Evolutionary conservation across 495 filamentous ascomycete species (phyloP), one percentile per base, ranked within the genome.

Genomic region (Aspergillus egyptiacus): DNA sequence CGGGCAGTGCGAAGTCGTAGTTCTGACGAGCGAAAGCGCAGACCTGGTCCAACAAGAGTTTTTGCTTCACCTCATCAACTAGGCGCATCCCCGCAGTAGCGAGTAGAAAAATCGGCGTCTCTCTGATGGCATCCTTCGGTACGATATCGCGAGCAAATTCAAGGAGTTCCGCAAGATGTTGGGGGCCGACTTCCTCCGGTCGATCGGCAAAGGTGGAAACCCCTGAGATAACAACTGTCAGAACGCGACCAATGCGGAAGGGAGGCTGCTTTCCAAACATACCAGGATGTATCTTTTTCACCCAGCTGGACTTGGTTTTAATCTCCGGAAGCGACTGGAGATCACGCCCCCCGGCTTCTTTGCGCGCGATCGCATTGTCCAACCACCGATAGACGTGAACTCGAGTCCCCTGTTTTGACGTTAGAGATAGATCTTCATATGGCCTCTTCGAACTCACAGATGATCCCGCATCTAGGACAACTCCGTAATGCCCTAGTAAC

Each of bases 1-100:
- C 90, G 28, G 93, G 90, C 4, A 99, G 76, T 39, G 82, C 75
- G 58, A 99, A 99, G 17, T 82, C 71, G 9, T 90, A 90, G 38
- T 88, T 84, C 37, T 76, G 68, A 38, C 81, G 84, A 15, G 90
- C 82, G 60, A 93, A 97, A 7, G 81, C 76, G 69, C 93, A 99
- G 9, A 95, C 84, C 55, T 91, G 78, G 46, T 78, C 68, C 22
- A 95, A 72, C 17, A 99, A 70, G 0, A 81, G 73, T 20, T 78
- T 76, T 38, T 86, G 83, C 59, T 96, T 76, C 3, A 74, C 46
- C 31, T 85, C 77, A 15, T 83, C 83, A n/a, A 99, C 75, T 11
- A 99, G 73, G 34, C 93, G 85, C 84, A 99, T 89, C 18, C 93
- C 93, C n/a, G 93, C 93, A 4, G 93, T 99, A 24, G 93, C 93